Base-by-base conservation (phyloP, 2,329 filamentous ascomycete genomes). In the Fusarium dlaminii region DNA sequence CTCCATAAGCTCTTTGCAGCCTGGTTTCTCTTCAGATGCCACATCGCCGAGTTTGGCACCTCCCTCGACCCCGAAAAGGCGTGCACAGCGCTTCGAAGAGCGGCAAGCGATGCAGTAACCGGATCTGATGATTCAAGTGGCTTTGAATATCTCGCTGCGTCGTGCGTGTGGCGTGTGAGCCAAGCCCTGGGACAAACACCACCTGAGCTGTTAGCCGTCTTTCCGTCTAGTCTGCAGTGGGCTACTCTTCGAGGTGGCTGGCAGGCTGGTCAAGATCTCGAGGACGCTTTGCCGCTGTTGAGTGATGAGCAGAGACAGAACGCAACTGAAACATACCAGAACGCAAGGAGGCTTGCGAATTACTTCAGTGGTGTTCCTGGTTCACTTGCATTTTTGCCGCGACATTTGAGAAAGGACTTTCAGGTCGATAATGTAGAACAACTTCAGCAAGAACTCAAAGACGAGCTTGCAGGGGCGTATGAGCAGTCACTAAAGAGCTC, bases 111-210 rank as follows among this genome's bases (percentile, higher is more conserved):
- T 2, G 58, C 58, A 1, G n/a, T 61, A 0, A 17, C 15, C 0
- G 58, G 58, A 24, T 61, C 58, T 1, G 48, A 61, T 29, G 29
- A 61, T 7, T 61, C 58, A 17, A 61, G 58, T 8, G 48, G 58
- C 0, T 61, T 56, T 3, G 58, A 61, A 1, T 61, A 61, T 15
- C 58, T 61, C 46, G 58, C 58, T 0, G 36, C 58, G 0, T 61
- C 58, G 0, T 61, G 58, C 6, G 4, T 61, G 4, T 61, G 58
- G 58, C 58, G 58, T 1, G 48, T 61, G 8, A 55, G 58, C 7
- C 58, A 61, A 11, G 58, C 58, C 3, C 5, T 61, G 6, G 37
- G 29, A 24, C 58, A 61, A 8, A 55, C 48, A 12, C 37, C 58
- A 18, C 36, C 48, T 0, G 36, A 34, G 1, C 22, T 60, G 3